Evolutionary conservation across 2,329 filamentous ascomycete species (phyloP).

Genomic region (Chrysosporium queenslandicum): DNA sequence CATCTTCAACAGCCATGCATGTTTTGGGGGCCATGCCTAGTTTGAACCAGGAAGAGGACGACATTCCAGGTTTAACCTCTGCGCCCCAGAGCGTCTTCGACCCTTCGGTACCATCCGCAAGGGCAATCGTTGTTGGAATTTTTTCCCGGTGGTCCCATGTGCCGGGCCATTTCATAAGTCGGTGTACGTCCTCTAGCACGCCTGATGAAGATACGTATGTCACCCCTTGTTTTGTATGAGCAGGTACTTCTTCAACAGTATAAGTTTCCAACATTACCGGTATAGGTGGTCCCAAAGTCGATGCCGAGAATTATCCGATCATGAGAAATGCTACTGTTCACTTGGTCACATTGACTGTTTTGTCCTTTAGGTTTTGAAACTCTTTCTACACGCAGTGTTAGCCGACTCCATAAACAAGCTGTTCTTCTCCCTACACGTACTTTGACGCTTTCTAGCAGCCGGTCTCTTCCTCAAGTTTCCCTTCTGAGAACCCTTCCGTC

Average conservation of each 20-base stretch:
- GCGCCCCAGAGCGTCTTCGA: constrained; percentile 22
- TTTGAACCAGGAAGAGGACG: constrained; percentile 18
- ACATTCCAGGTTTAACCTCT: constrained; percentile 7
- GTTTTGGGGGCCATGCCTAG: constrained; percentile 14
- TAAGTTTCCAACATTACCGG: constrained; percentile 6
- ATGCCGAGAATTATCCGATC: constrained; percentile 16
- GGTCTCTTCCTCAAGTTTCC: not conserved
- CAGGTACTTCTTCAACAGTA: not conserved
- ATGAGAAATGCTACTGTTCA: not conserved
- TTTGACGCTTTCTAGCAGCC: not conserved
- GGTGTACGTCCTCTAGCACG: not conserved
- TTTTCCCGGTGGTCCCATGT: constrained; percentile 12
- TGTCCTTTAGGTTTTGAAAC: not conserved
- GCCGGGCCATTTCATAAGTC: constrained; percentile 15
- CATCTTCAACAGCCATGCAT: constrained; percentile 12
- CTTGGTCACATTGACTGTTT: too few species aligned
- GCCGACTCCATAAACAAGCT: not conserved
- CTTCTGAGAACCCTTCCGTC: not conserved
- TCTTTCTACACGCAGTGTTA: not conserved
- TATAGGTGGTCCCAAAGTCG: constrained; percentile 20
- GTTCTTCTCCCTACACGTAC: not conserved
- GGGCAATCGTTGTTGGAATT: constrained; percentile 14
- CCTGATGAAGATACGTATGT: constrained; percentile 6
- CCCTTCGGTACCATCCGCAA: constrained; percentile 24
- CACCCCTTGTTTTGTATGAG: constrained; percentile 9